phyloP scores from a whole-genome alignment of 441 rosid species.

The Adansonia madagascariensis region DNA sequence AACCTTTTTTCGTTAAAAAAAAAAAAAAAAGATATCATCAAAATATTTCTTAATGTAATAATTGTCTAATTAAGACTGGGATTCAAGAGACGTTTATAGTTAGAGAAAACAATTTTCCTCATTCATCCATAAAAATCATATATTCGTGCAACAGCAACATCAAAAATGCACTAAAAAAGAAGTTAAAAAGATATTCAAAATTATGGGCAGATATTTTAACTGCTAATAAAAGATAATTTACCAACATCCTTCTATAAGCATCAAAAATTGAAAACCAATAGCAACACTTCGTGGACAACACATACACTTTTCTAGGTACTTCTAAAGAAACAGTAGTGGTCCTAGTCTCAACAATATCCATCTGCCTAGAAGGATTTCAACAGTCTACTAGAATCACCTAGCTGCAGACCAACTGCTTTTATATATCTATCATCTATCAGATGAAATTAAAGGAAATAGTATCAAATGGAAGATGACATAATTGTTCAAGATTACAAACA shows the following conservation, averaged over 20 bases:
- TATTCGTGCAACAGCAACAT: background rate
- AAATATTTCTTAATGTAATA: background rate
- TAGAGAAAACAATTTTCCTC: background rate
- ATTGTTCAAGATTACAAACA: constrained; percentile 17
- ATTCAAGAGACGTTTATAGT: background rate
- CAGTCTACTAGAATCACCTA: background rate
- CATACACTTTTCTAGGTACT: background rate
- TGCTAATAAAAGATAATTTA: background rate
- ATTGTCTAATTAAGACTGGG: background rate
- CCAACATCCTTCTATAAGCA: background rate
- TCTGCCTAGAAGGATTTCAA: background rate
- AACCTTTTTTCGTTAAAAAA: background rate
- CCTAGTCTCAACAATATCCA: background rate
- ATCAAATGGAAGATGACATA: background rate
- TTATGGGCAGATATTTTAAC: background rate
- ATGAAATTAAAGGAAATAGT: background rate
- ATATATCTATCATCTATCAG: background rate
- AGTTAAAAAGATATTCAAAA: background rate
- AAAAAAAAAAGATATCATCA: background rate
- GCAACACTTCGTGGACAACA: background rate
- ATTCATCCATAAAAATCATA: background rate
- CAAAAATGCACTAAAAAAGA: background rate
- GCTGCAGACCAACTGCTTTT: constrained; percentile 2
- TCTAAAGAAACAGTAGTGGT: background rate
- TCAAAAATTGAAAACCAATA: background rate